phyloP scores from a whole-genome alignment of 805 yeast species.

The Spathaspora arborariae region DNA sequence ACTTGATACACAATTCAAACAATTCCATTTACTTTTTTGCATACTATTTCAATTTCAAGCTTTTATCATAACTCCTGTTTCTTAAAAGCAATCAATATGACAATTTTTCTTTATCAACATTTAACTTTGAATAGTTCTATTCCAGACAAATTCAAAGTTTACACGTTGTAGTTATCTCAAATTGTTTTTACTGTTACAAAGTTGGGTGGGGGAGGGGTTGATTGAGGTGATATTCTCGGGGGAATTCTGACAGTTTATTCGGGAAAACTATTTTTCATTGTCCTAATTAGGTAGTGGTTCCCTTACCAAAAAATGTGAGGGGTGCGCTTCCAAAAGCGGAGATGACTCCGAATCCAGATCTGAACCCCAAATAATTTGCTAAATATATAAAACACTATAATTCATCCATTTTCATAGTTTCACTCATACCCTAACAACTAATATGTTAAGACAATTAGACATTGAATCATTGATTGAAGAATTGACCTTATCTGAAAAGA shows the following conservation, averaged over 20 bases:
- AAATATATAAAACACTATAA: background rate
- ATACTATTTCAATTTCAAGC: too few species aligned
- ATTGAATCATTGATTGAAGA: slow-evolving; percentile 25
- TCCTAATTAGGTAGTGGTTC: background rate
- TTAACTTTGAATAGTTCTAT: too few species aligned
- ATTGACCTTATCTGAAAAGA: slow-evolving; percentile 28
- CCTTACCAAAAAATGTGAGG: background rate
- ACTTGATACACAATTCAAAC: too few species aligned
- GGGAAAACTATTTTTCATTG: background rate
- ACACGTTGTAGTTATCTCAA: too few species aligned
- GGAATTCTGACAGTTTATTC: background rate
- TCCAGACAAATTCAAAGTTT: too few species aligned
- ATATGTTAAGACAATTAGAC: slow-evolving; percentile 15
- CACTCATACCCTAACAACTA: background rate
- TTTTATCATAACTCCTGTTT: too few species aligned
- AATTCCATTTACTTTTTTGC: too few species aligned
- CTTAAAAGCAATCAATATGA: too few species aligned
- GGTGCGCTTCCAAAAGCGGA: background rate
- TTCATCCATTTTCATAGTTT: background rate
- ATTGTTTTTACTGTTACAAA: too few species aligned
- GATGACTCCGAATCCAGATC: background rate
- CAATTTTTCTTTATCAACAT: too few species aligned
- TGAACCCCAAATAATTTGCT: background rate
- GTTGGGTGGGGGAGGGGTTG: too few species aligned
- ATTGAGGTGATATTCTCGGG: background rate